phyloP scores from a whole-genome alignment of 106 monocot species.

The Allium fistulosum region DNA sequence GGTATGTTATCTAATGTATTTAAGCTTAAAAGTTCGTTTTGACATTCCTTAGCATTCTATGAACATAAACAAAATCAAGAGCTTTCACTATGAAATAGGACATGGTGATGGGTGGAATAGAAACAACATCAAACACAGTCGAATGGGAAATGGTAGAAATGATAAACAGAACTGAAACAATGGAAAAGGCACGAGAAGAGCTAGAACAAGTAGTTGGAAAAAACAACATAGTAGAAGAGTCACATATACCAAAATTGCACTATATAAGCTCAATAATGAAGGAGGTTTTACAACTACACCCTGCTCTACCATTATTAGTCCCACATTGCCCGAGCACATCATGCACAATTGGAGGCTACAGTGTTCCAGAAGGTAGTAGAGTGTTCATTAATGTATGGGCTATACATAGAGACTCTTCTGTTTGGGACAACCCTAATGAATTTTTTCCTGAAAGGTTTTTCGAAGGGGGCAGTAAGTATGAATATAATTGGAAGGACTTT shows the following conservation, averaged over 20 bases:
- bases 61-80: no score
- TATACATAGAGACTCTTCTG: slow-evolving; percentile 14
- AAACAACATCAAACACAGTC: slow-evolving; percentile 11
- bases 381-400: slow-evolving; percentile 30
- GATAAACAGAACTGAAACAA: slow-evolving; percentile 6
- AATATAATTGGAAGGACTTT: slow-evolving; percentile 20
- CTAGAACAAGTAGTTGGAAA: slow-evolving; percentile 6
- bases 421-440: slow-evolving; percentile 18
- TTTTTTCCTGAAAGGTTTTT: slow-evolving; percentile 29
- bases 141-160: slow-evolving; percentile 18
- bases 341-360: slow-evolving; percentile 13
- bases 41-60: background rate
- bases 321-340: slow-evolving; percentile 17
- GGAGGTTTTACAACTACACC: slow-evolving; percentile 13
- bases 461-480: background rate
- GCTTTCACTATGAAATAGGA: background rate
- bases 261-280: slow-evolving; percentile 6
- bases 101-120: slow-evolving; percentile 13
- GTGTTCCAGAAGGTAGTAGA: slow-evolving; percentile 8
- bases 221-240: slow-evolving; percentile 10
- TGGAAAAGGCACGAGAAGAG: slow-evolving; percentile 12
- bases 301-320: slow-evolving; percentile 5
- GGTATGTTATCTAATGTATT: slow-evolving; percentile 18
- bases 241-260: background rate
- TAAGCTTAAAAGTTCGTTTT: background rate